Conservation (phyloP, 352 stramenopile species). For the Globisporangium takayamanum region DNA sequence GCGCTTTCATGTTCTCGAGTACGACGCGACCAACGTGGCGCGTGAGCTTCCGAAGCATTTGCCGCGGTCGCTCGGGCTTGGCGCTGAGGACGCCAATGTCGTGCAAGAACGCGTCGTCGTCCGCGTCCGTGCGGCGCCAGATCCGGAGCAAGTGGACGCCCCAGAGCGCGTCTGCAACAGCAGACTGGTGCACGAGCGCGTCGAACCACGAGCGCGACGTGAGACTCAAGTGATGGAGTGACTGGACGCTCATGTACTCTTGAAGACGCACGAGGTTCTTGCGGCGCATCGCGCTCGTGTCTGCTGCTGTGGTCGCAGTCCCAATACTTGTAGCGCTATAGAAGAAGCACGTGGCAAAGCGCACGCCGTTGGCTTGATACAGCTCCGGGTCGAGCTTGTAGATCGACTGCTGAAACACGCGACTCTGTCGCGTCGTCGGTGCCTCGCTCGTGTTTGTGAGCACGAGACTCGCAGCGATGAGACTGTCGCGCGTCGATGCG, state of each 20-base stretch:
- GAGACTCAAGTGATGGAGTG: slow-evolving; percentile 41
- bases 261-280: slow-evolving; percentile 39
- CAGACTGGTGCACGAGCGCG: slow-evolving; percentile 30
- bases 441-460: slow-evolving; percentile 7
- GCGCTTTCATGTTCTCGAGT: slow-evolving; percentile 47
- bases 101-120: slow-evolving; percentile 30
- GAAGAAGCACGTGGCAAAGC: slow-evolving; percentile 27
- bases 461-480: slow-evolving; percentile 3
- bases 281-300: slow-evolving; percentile 3
- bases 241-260: slow-evolving; percentile 34
- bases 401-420: slow-evolving; percentile 30
- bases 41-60: slow-evolving; percentile 46
- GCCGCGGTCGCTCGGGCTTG: slow-evolving; percentile 32
- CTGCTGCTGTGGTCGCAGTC: slow-evolving; percentile 5
- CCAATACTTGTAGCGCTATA: background rate
- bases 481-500: slow-evolving; percentile 2
- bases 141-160: slow-evolving; percentile 33
- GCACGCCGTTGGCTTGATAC: slow-evolving; percentile 25
- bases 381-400: slow-evolving; percentile 41
- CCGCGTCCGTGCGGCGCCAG: slow-evolving; percentile 25
- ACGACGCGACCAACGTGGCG: slow-evolving; percentile 33
- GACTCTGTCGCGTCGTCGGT: slow-evolving; percentile 1
- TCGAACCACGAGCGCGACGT: slow-evolving; percentile 38
- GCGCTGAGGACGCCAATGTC: slow-evolving; percentile 30
- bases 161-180: slow-evolving; percentile 38